These are phyloP conservation scores for Colletotrichum sp. DNA, from an alignment of 2,329 filamentous ascomycete species.

Conservation along the genomic window DNA sequence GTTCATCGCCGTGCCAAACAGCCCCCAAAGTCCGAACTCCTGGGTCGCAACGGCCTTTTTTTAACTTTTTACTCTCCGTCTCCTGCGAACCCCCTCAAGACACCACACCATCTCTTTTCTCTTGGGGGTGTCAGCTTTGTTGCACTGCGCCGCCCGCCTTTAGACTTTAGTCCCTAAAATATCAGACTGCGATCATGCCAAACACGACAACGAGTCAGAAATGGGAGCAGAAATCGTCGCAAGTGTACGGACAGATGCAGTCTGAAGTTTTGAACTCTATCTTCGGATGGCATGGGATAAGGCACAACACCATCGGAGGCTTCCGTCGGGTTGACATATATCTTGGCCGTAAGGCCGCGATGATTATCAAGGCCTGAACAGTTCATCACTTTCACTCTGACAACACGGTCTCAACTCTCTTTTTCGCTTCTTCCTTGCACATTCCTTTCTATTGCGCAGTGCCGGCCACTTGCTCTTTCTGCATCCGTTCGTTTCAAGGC, in stretches of 20 bases:
- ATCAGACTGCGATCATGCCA: not conserved
- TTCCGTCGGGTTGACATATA: not conserved
- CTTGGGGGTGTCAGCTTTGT: not conserved
- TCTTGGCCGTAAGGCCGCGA: not conserved
- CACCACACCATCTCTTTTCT: not conserved
- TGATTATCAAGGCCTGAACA: rapidly evolving
- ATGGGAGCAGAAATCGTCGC: not conserved
- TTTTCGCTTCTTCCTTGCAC: not conserved
- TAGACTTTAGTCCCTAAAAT: not conserved
- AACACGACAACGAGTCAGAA: not conserved
- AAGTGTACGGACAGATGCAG: constrained; percentile 1
- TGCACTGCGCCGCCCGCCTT: not conserved
- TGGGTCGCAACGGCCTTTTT: not conserved
- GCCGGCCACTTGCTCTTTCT: constrained; percentile 17
- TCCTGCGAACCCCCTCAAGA: not conserved
- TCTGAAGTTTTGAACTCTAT: constrained; percentile 13
- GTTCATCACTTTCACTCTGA: not conserved
- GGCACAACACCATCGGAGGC: not conserved
- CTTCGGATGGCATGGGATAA: not conserved
- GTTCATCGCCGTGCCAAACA: not conserved
- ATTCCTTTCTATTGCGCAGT: constrained; percentile 5
- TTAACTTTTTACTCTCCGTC: not conserved
- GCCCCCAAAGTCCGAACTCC: not conserved
- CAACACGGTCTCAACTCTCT: not conserved
- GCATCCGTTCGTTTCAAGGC: constrained; percentile 4